Percentiles rank a stretch among this genome's conserved stretches.
These are phyloP conservation scores for Macrolepiota fuliginosa DNA, from an alignment of 768 basidiomycete species.

Conservation along the genomic window DNA sequence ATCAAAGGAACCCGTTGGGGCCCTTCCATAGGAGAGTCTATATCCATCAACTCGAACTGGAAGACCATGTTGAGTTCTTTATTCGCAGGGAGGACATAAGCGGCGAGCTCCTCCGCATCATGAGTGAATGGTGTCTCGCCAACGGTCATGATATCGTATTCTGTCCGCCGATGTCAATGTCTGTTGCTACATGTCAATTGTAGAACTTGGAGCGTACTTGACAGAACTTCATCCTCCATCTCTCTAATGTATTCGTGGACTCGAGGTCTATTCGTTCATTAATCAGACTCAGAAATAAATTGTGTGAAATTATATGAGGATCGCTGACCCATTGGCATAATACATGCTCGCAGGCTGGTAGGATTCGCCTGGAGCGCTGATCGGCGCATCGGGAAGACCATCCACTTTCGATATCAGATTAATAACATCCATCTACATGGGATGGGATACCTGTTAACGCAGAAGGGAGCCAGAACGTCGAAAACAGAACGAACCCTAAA, in stretches of 20 bases:
- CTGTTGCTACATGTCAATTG: not conserved
- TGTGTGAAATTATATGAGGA: not conserved
- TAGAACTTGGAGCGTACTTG: conserved; percentile 39
- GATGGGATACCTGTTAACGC: not conserved
- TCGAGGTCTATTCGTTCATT: conserved; percentile 40
- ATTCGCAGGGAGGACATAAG: conserved; percentile 54
- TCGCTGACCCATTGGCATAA: conserved; percentile 57
- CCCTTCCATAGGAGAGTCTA: conserved; percentile 45
- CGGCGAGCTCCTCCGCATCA: conserved; percentile 45
- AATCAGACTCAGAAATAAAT: not conserved
- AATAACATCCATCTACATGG: conserved; percentile 63
- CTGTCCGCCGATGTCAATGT: conserved; percentile 24
- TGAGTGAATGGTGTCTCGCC: conserved; percentile 64
- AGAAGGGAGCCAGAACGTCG: not conserved
- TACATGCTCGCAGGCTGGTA: conserved; percentile 53
- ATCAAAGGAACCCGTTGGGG: conserved; percentile 36
- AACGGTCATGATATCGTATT: conserved; percentile 59
- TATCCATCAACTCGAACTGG: conserved; percentile 58
- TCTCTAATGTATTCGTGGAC: conserved; percentile 69
- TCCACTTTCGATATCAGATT: conserved; percentile 63
- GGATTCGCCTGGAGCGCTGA: conserved; percentile 45
- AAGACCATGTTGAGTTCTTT: conserved; percentile 68
- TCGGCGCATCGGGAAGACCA: conserved; percentile 65
- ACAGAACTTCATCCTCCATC: conserved; percentile 62
- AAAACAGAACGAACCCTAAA: conserved; percentile 51